Evolutionary conservation across 2,329 filamentous ascomycete species (phyloP).

Genomic region (Lecanosticta acicola): DNA sequence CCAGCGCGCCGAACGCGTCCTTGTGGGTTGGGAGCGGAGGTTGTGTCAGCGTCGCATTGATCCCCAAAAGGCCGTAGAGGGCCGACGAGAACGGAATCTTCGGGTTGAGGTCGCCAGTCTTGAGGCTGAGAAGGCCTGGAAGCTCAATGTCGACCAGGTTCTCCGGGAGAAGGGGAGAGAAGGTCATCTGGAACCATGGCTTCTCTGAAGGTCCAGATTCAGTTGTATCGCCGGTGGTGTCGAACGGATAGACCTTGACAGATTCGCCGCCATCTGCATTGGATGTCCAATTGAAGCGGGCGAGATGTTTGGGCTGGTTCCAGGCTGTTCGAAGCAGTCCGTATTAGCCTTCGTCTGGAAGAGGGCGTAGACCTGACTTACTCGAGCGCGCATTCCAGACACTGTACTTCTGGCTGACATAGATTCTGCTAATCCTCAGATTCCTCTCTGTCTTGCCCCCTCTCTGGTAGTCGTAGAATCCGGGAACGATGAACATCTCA

Average conservation of each 20-base stretch:
- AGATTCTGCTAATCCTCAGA: slow-evolving; percentile 15
- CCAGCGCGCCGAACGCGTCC: slow-evolving; percentile 11
- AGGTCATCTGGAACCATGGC: slow-evolving; percentile 19
- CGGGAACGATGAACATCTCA: slow-evolving; percentile 19
- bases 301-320: slow-evolving; percentile 23
- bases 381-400: slow-evolving; percentile 14
- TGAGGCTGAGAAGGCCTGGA: slow-evolving; percentile 3
- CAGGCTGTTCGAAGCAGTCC: slow-evolving; percentile 9
- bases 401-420: slow-evolving; percentile 20
- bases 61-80: slow-evolving; percentile 12
- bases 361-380: neutral
- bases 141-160: slow-evolving; percentile 4
- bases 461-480: slow-evolving; percentile 11
- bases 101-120: slow-evolving; percentile 2
- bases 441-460: slow-evolving; percentile 8
- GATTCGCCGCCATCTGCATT: slow-evolving; percentile 8
- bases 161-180: slow-evolving; percentile 11
- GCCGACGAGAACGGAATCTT: slow-evolving; percentile 13
- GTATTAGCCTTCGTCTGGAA: neutral
- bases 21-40: slow-evolving; percentile 13
- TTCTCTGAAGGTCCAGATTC: slow-evolving; percentile 7
- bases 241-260: slow-evolving; percentile 19
- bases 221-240: slow-evolving; percentile 6
- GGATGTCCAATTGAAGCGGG: slow-evolving; percentile 20
- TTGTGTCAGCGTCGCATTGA: slow-evolving; percentile 16